These are phyloP conservation scores for Clarireedia monteithiana DNA, from an alignment of 2,329 filamentous ascomycete species.

Conservation along the genomic window DNA sequence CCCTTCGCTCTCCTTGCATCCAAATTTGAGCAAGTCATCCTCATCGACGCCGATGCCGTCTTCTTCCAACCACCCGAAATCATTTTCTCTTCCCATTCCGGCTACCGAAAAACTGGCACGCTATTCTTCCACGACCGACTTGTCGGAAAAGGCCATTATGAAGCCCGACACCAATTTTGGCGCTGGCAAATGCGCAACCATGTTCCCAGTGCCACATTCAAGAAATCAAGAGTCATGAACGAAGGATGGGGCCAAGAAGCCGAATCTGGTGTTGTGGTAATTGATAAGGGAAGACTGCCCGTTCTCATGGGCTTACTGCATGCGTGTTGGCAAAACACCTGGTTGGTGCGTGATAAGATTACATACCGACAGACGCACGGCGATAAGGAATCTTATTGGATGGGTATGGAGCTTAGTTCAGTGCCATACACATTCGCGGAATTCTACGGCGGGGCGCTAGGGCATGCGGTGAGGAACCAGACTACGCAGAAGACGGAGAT, in stretches of 20 bases:
- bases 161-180: slow-evolving; percentile 33
- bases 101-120: slow-evolving; percentile 29
- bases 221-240: slow-evolving; percentile 1
- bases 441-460: slow-evolving; percentile 36
- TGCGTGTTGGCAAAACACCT: slow-evolving; percentile 38
- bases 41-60: slow-evolving; percentile 35
- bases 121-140: slow-evolving; percentile 37
- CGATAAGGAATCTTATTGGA: slow-evolving; percentile 41
- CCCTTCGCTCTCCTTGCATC: slow-evolving; percentile 34
- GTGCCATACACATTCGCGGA: slow-evolving; percentile 33
- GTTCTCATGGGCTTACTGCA: slow-evolving; percentile 36
- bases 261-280: slow-evolving; percentile 21
- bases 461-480: slow-evolving; percentile 24
- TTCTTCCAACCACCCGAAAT: slow-evolving; percentile 32
- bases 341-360: slow-evolving; percentile 32
- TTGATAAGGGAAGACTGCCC: slow-evolving; percentile 33
- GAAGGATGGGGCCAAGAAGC: slow-evolving; percentile 5
- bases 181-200: slow-evolving; percentile 32
- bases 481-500: background rate
- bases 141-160: slow-evolving; percentile 18
- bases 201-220: slow-evolving; percentile 13
- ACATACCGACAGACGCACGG: slow-evolving; percentile 37
- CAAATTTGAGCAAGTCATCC: slow-evolving; percentile 32
- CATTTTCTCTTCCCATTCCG: slow-evolving; percentile 27
- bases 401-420: slow-evolving; percentile 35